phyloP scores from a whole-genome alignment of 1,284 basidiomycete species.

The Heterobasidion annosum region DNA sequence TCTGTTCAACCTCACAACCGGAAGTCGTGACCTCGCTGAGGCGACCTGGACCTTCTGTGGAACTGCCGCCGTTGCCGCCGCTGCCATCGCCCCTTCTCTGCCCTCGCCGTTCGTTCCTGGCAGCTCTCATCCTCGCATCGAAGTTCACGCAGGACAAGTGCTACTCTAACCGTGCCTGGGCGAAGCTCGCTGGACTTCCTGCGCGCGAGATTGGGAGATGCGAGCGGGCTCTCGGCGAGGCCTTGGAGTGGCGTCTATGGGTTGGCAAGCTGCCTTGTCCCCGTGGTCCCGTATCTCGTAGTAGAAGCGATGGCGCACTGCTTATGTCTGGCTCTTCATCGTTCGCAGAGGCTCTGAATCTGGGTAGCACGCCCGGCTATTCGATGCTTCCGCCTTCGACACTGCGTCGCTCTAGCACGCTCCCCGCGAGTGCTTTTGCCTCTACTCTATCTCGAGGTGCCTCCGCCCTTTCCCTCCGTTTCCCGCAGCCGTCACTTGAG shows the following conservation, averaged over 20 bases:
- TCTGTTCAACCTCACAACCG: not conserved
- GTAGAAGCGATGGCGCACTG: slow-evolving; percentile 6
- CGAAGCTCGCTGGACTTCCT: slow-evolving; percentile 73
- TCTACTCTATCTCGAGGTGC: not conserved
- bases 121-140: slow-evolving; percentile 79
- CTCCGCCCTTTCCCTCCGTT: not conserved
- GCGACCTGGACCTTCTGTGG: slow-evolving; percentile 8
- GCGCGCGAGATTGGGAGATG: slow-evolving; percentile 74
- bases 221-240: slow-evolving; percentile 71
- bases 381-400: not conserved
- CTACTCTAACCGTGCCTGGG: slow-evolving; percentile 90
- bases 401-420: slow-evolving; percentile 9
- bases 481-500: not conserved
- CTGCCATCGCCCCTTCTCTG: slow-evolving; percentile 79
- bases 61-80: slow-evolving; percentile 26
- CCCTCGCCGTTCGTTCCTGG: slow-evolving; percentile 82
- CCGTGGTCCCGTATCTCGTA: slow-evolving; percentile 5
- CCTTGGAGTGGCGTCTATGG: slow-evolving; percentile 78
- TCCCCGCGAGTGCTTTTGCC: not conserved
- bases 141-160: slow-evolving; percentile 92
- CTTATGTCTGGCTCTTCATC: not conserved
- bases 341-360: not conserved
- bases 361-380: not conserved
- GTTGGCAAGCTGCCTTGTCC: slow-evolving; percentile 47
- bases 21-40: not conserved